Conservation (phyloP, 148 eudicot genomes). For the Chenopodium formosanum region DNA sequence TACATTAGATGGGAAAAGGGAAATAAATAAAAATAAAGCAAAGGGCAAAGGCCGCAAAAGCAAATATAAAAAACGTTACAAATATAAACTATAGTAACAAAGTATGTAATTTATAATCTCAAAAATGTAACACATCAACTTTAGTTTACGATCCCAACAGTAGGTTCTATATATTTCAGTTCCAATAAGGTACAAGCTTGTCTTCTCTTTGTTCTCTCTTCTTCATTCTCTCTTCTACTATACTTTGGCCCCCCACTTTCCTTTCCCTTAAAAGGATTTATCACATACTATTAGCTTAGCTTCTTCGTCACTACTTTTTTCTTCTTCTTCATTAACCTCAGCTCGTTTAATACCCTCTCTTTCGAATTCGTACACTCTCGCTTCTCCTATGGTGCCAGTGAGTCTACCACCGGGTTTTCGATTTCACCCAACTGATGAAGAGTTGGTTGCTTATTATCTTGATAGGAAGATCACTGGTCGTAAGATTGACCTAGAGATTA, state of each 20-base stretch:
- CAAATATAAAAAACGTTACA: slow-evolving; percentile 6
- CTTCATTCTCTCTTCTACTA: not conserved
- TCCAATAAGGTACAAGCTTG: slow-evolving; percentile 29
- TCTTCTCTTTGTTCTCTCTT: slow-evolving; percentile 24
- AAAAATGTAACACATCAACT: slow-evolving; percentile 10
- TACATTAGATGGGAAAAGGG: slow-evolving; percentile 6
- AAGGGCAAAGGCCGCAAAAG: slow-evolving; percentile 19
- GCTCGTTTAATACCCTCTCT: too few relatives aligned
- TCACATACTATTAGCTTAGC: not conserved
- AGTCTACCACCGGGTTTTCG: slow-evolving; percentile 48
- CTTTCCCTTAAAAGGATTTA: slow-evolving; percentile 5
- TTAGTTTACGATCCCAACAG: slow-evolving; percentile 36
- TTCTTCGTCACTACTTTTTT: slow-evolving; percentile 6
- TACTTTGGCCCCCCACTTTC: not conserved
- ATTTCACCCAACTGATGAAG: slow-evolving; percentile 48
- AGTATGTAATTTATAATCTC: slow-evolving; percentile 9
- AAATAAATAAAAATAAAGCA: not conserved
- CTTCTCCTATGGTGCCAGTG: slow-evolving; percentile 33
- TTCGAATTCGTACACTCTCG: too few relatives aligned
- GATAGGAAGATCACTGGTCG: slow-evolving; percentile 45
- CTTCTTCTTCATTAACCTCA: not conserved
- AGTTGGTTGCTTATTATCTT: slow-evolving; percentile 41
- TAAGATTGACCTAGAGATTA: slow-evolving; percentile 47
- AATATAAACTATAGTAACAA: slow-evolving; percentile 6
- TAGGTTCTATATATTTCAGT: slow-evolving; percentile 30